Percentiles rank a stretch among this genome's conserved stretches.
Conservation (phyloP, 306 rosid genomes). For the Cucurbita ficifolia region DNA sequence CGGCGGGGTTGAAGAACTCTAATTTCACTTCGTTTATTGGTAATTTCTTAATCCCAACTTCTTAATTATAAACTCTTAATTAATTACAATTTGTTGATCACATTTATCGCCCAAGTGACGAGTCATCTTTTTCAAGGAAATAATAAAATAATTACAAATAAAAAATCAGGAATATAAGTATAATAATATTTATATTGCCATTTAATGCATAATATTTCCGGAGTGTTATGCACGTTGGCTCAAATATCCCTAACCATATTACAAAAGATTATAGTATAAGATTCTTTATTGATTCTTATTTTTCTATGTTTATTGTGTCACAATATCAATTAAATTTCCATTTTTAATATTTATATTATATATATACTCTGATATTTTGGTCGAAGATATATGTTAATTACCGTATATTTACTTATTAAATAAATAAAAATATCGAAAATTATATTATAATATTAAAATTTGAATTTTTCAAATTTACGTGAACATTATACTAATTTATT, state of each 20-base stretch:
- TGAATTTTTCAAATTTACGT: too few species aligned
- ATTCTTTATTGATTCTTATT: not conserved
- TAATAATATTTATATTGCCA: not conserved
- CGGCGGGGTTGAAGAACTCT: conserved; percentile 13
- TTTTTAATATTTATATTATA: not conserved
- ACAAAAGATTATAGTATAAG: not conserved
- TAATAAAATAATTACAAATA: too few species aligned
- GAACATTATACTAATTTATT: too few species aligned
- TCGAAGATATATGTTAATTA: too few species aligned
- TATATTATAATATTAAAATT: too few species aligned
- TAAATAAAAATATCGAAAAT: too few species aligned
- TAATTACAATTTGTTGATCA: too few species aligned
- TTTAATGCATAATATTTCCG: not conserved
- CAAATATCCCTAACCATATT: not conserved
- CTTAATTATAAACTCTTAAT: not conserved
- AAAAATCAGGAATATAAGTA: not conserved
- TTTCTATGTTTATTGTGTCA: too few species aligned
- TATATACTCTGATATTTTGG: too few species aligned
- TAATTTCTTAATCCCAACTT: conserved; percentile 6
- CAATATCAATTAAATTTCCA: not conserved
- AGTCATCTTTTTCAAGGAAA: not conserved
- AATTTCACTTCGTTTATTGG: conserved; percentile 28
- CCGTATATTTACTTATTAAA: too few species aligned
- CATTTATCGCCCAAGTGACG: not conserved
- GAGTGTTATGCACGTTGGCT: not conserved